These are phyloP conservation scores for Leptomonas seymouri DNA, from an alignment of 208 protist genomes.

Conservation along the genomic window DNA sequence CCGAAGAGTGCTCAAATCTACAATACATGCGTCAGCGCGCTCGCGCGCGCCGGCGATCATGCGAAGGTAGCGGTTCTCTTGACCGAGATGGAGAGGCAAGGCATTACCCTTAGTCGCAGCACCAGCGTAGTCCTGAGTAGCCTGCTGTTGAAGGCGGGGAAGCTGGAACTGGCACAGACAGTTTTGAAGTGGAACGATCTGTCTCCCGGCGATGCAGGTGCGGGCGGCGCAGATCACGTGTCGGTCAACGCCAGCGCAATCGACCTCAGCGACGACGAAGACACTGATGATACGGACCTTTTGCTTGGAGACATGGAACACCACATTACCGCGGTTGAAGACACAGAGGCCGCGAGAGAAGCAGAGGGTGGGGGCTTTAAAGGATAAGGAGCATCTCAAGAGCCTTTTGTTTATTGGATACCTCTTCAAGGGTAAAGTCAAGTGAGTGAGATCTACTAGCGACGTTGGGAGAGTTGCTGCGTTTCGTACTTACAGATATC, in stretches of 20 bases:
- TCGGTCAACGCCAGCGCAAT: neutral
- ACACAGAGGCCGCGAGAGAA: neutral
- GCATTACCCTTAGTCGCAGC: slow-evolving; percentile 69
- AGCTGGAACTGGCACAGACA: slow-evolving; percentile 83
- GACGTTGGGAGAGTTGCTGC: no score
- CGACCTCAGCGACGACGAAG: neutral
- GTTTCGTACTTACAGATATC: no score
- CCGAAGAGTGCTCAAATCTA: slow-evolving; percentile 79
- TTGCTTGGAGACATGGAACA: slow-evolving; percentile 23
- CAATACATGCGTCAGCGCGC: slow-evolving; percentile 85
- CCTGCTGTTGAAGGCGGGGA: slow-evolving; percentile 89
- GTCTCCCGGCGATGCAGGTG: slow-evolving; percentile 11
- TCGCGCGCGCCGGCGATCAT: slow-evolving; percentile 87
- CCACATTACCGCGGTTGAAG: neutral
- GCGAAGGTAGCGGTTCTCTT: slow-evolving; percentile 81
- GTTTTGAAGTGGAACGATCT: slow-evolving; percentile 89
- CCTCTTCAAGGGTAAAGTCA: no score
- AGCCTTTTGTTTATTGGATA: no score
- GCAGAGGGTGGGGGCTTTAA: neutral
- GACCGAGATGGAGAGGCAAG: slow-evolving; percentile 78
- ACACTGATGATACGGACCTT: slow-evolving; percentile 16
- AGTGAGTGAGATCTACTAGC: no score
- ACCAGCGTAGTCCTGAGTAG: slow-evolving; percentile 89
- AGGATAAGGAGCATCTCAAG: neutral
- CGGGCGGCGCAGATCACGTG: neutral